phyloP scores from a whole-genome alignment of 1,284 basidiomycete genomes.

The Earliella scabrosa region DNA sequence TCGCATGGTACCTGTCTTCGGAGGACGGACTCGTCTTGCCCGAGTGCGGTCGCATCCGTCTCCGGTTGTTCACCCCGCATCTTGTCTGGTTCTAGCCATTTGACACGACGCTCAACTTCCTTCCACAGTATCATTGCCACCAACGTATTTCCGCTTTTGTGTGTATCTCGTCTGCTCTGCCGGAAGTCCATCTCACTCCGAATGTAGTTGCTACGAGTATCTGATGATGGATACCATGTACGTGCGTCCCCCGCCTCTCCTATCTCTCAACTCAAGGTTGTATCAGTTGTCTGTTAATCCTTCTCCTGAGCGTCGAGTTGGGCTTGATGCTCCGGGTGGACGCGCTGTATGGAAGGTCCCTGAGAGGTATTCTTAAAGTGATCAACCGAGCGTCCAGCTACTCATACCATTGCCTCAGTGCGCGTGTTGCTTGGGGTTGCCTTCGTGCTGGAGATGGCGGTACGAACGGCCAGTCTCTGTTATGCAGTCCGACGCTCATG shows the following conservation, averaged over 20 bases:
- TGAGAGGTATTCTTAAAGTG: no score
- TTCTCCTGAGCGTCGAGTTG: slow-evolving; percentile 19
- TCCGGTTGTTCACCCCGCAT: neutral
- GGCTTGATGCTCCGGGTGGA: slow-evolving; percentile 24
- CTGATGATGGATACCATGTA: slow-evolving; percentile 1
- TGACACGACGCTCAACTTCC: no score
- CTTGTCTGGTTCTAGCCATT: no score
- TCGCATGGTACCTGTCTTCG: neutral
- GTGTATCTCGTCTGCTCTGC: neutral
- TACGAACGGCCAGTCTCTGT: neutral
- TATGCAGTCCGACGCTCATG: neutral
- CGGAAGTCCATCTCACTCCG: neutral
- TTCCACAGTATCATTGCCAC: slow-evolving; percentile 1
- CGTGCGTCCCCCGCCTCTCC: neutral
- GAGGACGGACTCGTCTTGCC: neutral
- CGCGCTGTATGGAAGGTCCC: slow-evolving; percentile 16
- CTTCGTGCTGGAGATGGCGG: slow-evolving; percentile 9
- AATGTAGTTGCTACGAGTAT: slow-evolving; percentile 9
- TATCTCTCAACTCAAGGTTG: neutral
- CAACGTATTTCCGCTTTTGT: slow-evolving; percentile 13
- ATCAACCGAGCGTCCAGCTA: neutral
- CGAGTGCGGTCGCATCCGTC: no score
- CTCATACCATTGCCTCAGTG: slow-evolving; percentile 1
- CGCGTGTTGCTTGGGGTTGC: slow-evolving; percentile 7
- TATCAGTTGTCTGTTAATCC: neutral